Conservation (phyloP, 1,284 basidiomycete species). For the Rhodotorula glutinis region DNA sequence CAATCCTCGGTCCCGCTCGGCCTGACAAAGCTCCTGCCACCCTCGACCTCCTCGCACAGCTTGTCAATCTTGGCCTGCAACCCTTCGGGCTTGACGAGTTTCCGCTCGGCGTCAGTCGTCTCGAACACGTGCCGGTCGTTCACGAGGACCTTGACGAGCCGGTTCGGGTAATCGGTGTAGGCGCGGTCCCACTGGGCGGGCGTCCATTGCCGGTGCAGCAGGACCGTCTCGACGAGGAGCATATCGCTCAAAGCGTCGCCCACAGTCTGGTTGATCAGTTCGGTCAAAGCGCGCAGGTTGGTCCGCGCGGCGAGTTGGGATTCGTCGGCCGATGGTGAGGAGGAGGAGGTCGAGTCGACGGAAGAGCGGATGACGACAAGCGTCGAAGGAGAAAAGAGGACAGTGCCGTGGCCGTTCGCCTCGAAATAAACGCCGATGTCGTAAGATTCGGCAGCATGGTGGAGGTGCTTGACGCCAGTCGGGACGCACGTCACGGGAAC, state of each 20-base stretch:
- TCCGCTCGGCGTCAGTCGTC: conserved; percentile 91
- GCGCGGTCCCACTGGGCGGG: conserved; percentile 88
- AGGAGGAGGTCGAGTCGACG: conserved; percentile 56
- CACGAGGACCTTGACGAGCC: conserved; percentile 93
- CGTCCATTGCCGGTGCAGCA: conserved; percentile 80
- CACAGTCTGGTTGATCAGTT: conserved; percentile 96
- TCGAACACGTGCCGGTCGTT: conserved; percentile 77
- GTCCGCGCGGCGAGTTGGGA: conserved; percentile 73
- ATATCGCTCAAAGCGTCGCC: conserved; percentile 96
- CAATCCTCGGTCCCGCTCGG: conserved; percentile 99
- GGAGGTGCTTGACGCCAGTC: conserved; percentile 97
- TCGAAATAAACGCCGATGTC: conserved; percentile 98
- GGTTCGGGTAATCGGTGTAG: conserved; percentile 92
- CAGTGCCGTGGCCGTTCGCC: conserved; percentile 98
- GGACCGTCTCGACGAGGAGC: conserved; percentile 89
- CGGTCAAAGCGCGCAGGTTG: conserved; percentile 70
- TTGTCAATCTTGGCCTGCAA: conserved; percentile 86
- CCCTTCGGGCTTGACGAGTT: conserved; percentile 72
- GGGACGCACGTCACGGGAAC: conserved; percentile 92
- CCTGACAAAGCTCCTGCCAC: conserved; percentile 86
- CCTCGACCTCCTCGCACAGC: conserved; percentile 72
- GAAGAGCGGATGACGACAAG: conserved; percentile 51
- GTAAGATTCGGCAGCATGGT: conserved; percentile 92
- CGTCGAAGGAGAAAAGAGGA: conserved; percentile 80
- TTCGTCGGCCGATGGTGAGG: conserved; percentile 75